Evolutionary conservation across 345 rosid species (phyloP).

Genomic region (Boechera retrofracta): DNA sequence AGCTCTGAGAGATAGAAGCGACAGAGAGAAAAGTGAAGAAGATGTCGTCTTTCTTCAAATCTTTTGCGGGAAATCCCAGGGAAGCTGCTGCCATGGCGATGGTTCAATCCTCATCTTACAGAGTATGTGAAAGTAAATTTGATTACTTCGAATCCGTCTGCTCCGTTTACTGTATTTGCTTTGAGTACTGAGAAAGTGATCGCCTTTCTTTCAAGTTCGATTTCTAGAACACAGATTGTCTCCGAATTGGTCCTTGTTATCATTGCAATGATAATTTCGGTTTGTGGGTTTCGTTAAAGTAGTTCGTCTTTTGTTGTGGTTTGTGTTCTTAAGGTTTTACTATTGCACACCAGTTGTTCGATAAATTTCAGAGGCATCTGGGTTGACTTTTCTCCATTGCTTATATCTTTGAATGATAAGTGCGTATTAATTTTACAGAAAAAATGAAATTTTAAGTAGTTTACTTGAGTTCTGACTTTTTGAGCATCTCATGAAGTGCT

Average conservation of each 20-base stretch:
- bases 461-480: neutral
- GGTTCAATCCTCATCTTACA: conserved; percentile 69
- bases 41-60: conserved; percentile 61
- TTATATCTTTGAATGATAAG: neutral
- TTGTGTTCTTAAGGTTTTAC: neutral
- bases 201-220: neutral
- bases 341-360: conserved; percentile 50
- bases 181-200: conserved; percentile 9
- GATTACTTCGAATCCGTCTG: neutral
- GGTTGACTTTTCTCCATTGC: neutral
- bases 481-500: neutral
- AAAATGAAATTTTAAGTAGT: conserved; percentile 1
- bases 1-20: neutral
- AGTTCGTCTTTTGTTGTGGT: neutral
- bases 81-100: conserved; percentile 64
- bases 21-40: conserved; percentile 11
- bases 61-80: conserved; percentile 57
- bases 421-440: neutral
- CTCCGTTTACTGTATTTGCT: neutral
- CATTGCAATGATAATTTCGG: neutral
- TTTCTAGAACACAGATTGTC: neutral
- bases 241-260: neutral
- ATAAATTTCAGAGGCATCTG: conserved; percentile 37
- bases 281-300: neutral
- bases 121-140: conserved; percentile 44